Evolutionary conservation across 495 filamentous ascomycete genomes (phyloP), one percentile per base, ranked within the genome.

Genomic region (Lophium mytilinum): DNA sequence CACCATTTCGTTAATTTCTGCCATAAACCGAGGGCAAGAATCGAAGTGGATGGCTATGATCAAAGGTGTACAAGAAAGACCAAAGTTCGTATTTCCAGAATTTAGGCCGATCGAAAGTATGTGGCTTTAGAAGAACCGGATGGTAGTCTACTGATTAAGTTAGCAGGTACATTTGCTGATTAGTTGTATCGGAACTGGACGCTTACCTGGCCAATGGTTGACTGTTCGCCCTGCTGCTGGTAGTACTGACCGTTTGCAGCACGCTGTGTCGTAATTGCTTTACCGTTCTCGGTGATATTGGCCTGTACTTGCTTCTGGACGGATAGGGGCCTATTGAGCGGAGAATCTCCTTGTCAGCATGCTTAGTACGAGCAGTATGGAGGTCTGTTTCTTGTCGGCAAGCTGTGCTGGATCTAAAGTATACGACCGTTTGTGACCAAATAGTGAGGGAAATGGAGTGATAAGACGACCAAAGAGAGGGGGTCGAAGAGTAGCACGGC

Each of bases 241-340:
- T 80, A 88, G 60, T 82, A 88, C 51, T 75, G 83, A 55, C 76
- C 81, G 59, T 84, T 71, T 54, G 79, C 68, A 21, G 74, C 67
- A 15, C 72, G 67, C 55, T 78, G 69, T 15, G 76, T 76, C 21
- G 72, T 72, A 19, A 62, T 63, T 58, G 77, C 76, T 56, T 71
- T 75, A 33, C 76, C 75, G 50, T 78, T 75, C 66, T 83, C 83
- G 45, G 72, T 69, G 14, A 74, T 61, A 57, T 75, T 76, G 35
- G 69, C 57, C 56, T 78, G 80, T 60, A 71, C 63, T 57, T 71
- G 56, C 58, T 74, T 52, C 63, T 73, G 64, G 66, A 80, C 66
- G 70, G 75, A 67, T 72, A 82, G 64, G 55, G 75, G 69, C 67
- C 84, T 71, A 73, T 49, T n/a, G 51, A 33, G 7, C 10, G 50